Conservation (phyloP, 345 rosid species). For the Rhodamnia argentea region DNA sequence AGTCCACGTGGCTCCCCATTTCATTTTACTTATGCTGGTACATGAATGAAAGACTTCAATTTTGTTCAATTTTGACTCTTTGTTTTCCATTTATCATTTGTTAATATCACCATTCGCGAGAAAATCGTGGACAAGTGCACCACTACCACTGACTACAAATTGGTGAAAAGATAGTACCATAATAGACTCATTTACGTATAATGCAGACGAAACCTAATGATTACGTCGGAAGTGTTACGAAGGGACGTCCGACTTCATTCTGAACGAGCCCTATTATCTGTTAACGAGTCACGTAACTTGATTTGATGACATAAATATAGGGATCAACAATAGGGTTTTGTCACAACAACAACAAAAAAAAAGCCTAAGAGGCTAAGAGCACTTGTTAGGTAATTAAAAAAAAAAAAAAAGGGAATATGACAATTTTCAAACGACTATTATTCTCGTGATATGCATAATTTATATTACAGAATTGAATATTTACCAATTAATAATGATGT, state of each 20-base stretch:
- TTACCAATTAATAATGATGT: neutral
- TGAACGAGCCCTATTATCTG: neutral
- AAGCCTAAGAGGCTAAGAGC: neutral
- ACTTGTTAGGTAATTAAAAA: neutral
- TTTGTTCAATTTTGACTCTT: neutral
- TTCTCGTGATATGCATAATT: neutral
- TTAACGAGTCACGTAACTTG: no score
- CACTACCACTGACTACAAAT: neutral
- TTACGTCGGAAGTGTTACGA: neutral
- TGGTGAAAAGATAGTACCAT: neutral
- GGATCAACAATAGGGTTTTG: neutral
- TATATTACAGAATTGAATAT: neutral
- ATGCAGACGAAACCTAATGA: neutral
- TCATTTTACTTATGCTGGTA: no score
- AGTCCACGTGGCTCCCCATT: no score
- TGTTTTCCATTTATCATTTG: neutral
- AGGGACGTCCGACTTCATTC: neutral
- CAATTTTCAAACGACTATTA: neutral
- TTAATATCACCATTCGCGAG: neutral
- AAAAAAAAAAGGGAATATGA: neutral
- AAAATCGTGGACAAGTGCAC: neutral
- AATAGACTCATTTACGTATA: neutral
- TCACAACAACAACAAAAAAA: neutral
- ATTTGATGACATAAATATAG: no score
- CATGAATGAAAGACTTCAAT: neutral